Evolutionary conservation across 768 basidiomycete genomes (phyloP), one percentile per base, ranked within the genome.

Genomic region (Suillus lakei): DNA sequence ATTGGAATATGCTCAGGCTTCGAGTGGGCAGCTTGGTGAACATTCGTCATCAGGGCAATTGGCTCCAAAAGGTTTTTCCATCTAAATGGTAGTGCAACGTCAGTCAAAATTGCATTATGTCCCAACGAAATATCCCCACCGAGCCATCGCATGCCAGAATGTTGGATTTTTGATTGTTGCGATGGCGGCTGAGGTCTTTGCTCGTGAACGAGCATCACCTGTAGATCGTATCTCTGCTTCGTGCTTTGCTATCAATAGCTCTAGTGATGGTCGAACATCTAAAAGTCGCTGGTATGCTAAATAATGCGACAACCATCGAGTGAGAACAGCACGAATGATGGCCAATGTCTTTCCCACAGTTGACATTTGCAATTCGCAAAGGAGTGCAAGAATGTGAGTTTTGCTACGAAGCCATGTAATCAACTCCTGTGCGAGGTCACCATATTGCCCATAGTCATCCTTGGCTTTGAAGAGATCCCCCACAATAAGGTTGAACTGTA

Each of bases 361-460:
- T 12, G 43, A 28, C 18, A 51, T 56, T 53, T 77, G 74, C 12
- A 71, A 67, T 1, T 78, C 65, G 4, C 63, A 39, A n/a, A 79
- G 66, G 0, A 79, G 44, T 0, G 68, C 78, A 9, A 82, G 72
- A 2, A 81, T 60, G 9, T 53, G 38, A 10, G 77, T 80, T 46
- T 81, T 80, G 66, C 77, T 77, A 3, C 68, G 44, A 5, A 82
- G 61, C 80, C 81, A 83, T 32, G 72, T 75, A 32, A 82, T 83
- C 0, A 82, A 71, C 1, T 81, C 72, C 9, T 71, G 67, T 18
- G 77, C 78, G 23, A 69, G 60, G 2, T 73, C 65, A 0, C 74
- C 65, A 64, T 68, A 72, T 0, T 59, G 23, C n/a, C 72, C 59
- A 18, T 78, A 62, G 16, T 63, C 44, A n/a, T 71, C 46, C 18